Percentiles rank a stretch among this genome's conserved stretches.
phyloP scores from a whole-genome alignment of 352 stramenopile species.

The Pythium utonaiense region DNA sequence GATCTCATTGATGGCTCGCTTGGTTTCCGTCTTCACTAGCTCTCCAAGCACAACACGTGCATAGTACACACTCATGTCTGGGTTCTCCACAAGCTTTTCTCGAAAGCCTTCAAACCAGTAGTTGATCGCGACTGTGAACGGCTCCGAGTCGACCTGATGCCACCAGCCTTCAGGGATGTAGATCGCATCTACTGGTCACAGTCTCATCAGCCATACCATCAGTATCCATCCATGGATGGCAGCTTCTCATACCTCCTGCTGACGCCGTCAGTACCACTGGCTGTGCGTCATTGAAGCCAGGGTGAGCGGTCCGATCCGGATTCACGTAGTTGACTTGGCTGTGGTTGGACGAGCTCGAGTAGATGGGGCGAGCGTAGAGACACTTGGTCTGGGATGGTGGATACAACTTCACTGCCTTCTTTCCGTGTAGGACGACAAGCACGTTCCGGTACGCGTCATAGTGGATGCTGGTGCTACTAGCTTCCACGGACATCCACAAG shows the following conservation, averaged over 20 bases:
- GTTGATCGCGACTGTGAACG: constrained; percentile 77
- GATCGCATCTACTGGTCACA: constrained; percentile 41
- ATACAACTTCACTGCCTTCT: constrained; percentile 72
- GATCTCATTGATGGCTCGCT: constrained; percentile 25
- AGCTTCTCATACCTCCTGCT: constrained; percentile 65
- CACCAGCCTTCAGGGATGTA: constrained; percentile 85
- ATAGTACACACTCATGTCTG: constrained; percentile 58
- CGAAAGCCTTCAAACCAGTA: constrained; percentile 78
- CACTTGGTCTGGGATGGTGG: constrained; percentile 48
- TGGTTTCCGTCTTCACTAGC: constrained; percentile 43
- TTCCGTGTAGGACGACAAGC: constrained; percentile 62
- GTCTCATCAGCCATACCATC: no score
- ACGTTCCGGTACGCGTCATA: constrained; percentile 85
- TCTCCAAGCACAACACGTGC: constrained; percentile 60
- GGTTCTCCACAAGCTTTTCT: constrained; percentile 39
- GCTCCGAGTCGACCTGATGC: constrained; percentile 78
- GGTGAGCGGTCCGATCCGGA: constrained; percentile 32
- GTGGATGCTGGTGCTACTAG: constrained; percentile 63
- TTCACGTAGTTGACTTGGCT: constrained; percentile 52
- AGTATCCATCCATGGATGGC: no score
- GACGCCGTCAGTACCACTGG: constrained; percentile 32
- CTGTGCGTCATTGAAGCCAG: constrained; percentile 27
- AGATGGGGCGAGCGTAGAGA: constrained; percentile 57
- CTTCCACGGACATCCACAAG: constrained; percentile 69
- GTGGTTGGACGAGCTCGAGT: constrained; percentile 78